Evolutionary conservation across 106 monocot species (phyloP).

Genomic region (Phalaenopsis aphrodite): DNA sequence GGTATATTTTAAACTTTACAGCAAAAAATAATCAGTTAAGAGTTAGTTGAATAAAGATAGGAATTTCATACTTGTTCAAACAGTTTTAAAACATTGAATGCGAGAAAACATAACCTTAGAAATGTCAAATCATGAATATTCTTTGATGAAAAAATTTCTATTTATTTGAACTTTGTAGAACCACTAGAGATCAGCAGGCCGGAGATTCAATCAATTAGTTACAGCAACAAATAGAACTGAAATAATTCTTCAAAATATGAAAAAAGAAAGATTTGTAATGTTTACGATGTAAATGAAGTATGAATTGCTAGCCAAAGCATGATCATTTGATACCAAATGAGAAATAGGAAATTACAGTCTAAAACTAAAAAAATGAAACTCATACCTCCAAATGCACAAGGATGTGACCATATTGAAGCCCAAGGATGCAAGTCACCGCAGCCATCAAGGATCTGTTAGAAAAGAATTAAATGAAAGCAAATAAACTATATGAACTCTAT

Average conservation of each 20-base stretch:
- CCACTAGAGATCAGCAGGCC: neutral
- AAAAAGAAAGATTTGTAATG: neutral
- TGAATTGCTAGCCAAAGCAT: neutral
- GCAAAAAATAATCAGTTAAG: neutral
- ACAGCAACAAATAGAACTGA: neutral
- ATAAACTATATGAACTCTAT: neutral
- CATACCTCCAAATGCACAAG: constrained; percentile 66
- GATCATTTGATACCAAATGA: neutral
- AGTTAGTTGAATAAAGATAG: neutral
- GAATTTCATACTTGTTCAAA: neutral
- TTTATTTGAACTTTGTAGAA: constrained; percentile 1
- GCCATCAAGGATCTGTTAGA: constrained; percentile 65
- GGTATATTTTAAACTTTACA: neutral
- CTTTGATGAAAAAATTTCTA: neutral
- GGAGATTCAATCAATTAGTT: neutral
- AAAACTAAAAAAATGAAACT: neutral
- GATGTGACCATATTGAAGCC: constrained; percentile 76
- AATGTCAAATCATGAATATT: neutral
- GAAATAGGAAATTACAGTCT: neutral
- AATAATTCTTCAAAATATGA: neutral
- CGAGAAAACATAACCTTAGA: neutral
- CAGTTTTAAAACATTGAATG: neutral
- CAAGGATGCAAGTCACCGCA: constrained; percentile 63
- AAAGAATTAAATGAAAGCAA: constrained; percentile 3
- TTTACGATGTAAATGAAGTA: neutral